Evolutionary conservation across 306 rosid species (phyloP), one percentile per base, ranked within the genome.

Genomic region (Lablab purpureus): DNA sequence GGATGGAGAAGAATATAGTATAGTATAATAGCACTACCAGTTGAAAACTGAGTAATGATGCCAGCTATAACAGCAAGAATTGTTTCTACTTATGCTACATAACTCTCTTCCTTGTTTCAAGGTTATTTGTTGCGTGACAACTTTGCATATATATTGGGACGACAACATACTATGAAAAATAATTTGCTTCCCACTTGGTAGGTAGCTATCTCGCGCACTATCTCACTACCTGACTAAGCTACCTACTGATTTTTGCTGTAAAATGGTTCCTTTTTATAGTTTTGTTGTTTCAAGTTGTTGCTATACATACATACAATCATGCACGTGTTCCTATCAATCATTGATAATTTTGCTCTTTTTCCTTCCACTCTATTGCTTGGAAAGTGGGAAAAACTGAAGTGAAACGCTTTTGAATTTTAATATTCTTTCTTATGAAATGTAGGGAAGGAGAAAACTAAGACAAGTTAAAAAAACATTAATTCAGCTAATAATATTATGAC

Each of bases 121-220:
- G 21, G 56, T 45, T 74, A 73, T 36, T 14, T 73, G 37, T 70
- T 60, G 75, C 73, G 7, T 30, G 28, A 46, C 36, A 54, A 51
- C 23, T 51, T n/a, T 21, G 58, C 25, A 51, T 51, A 21, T 13
- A 36, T 73, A 34, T 19, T 3, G 67, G 37, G n/a, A 56, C 78
- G 15, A 72, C 21, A 23, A 11, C 43, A 2, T 6, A 43, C 46
- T 51, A 12, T 6, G 1, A 18, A 32, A 10, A 7, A 34, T 51
- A 59, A 59, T 43, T 25, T 58, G 71, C 12, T 75, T 32, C 71
- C 79, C 79, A 27, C 71, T 74, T 13, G 27, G 13, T 17, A 11
- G 73, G 40, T 45, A 67, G 37, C 12, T 70, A 70, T 71, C 18
- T 41, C 3, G 2, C 28, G 63, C 75, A 71, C 41, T 50, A 50